Conservation (phyloP, 2,329 filamentous ascomycete species). For the Trichoderma sp. region DNA sequence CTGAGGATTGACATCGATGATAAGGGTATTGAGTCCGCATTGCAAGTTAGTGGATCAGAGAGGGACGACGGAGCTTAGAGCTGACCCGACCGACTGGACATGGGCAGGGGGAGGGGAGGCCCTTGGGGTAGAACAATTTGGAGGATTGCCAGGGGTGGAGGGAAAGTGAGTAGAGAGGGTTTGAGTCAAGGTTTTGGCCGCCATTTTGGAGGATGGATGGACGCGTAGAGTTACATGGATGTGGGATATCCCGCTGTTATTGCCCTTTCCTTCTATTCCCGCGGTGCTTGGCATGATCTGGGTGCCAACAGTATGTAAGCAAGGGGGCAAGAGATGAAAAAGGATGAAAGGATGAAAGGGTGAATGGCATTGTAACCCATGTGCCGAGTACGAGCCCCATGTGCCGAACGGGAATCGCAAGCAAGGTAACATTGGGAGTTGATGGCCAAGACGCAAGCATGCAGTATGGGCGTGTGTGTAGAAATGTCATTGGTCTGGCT, state of each 20-base stretch:
- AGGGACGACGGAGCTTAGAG: not conserved
- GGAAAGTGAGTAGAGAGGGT: not conserved
- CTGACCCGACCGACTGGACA: slow-evolving; percentile 16
- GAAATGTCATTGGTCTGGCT: not conserved
- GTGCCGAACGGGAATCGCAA: not conserved
- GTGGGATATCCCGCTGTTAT: not conserved
- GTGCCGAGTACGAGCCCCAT: slow-evolving; percentile 8
- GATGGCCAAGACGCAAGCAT: not conserved
- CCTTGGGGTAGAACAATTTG: not conserved
- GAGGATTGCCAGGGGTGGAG: not conserved
- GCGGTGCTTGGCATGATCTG: not conserved
- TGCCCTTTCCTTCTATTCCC: not conserved
- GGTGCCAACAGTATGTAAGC: not conserved
- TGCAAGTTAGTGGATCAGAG: not conserved
- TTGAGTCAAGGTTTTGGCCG: not conserved
- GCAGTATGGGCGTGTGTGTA: not conserved
- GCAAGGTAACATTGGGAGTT: not conserved
- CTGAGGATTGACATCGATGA: not conserved
- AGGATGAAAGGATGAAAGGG: slow-evolving; percentile 15
- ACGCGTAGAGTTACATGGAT: not conserved
- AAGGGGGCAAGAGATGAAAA: not conserved
- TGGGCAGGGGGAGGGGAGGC: not conserved
- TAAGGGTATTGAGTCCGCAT: not conserved
- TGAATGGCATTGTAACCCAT: not conserved
- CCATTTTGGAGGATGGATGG: not conserved